Conservation (phyloP, 306 rosid genomes). For the Vicia sativa region DNA sequence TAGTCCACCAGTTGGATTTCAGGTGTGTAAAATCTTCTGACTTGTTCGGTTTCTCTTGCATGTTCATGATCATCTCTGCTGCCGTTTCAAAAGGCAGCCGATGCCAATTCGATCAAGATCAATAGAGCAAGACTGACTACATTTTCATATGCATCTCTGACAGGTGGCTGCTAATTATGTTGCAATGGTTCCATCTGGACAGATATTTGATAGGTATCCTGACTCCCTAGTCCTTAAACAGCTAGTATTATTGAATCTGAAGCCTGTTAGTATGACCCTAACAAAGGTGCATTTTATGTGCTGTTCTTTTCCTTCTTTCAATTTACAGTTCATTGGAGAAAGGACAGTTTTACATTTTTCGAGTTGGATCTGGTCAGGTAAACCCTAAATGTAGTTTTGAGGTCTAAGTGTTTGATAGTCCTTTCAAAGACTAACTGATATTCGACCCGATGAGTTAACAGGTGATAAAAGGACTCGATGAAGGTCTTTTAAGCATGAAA, state of each 20-base stretch:
- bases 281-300: slow-evolving; percentile 31
- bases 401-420: neutral
- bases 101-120: slow-evolving; percentile 15
- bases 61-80: slow-evolving; percentile 3
- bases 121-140: neutral
- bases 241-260: neutral
- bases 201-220: slow-evolving; percentile 86
- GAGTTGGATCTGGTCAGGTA: slow-evolving; percentile 95
- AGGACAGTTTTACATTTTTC: slow-evolving; percentile 76
- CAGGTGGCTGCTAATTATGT: slow-evolving; percentile 97
- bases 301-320: slow-evolving; percentile 1
- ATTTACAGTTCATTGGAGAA: slow-evolving; percentile 88
- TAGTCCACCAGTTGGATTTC: slow-evolving; percentile 91
- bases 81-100: slow-evolving; percentile 1
- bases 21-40: slow-evolving; percentile 58
- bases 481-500: slow-evolving; percentile 89
- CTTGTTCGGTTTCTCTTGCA: slow-evolving; percentile 28
- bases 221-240: slow-evolving; percentile 13
- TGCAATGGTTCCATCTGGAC: slow-evolving; percentile 98
- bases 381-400: slow-evolving; percentile 24
- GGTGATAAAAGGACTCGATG: slow-evolving; percentile 98
- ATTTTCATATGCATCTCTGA: slow-evolving; percentile 21
- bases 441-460: slow-evolving; percentile 49
- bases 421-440: slow-evolving; percentile 29
- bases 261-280: slow-evolving; percentile 20